Percentiles rank a stretch among this genome's conserved stretches.
Evolutionary conservation across 345 rosid species (phyloP).

Genomic region (Brassica cretica): DNA sequence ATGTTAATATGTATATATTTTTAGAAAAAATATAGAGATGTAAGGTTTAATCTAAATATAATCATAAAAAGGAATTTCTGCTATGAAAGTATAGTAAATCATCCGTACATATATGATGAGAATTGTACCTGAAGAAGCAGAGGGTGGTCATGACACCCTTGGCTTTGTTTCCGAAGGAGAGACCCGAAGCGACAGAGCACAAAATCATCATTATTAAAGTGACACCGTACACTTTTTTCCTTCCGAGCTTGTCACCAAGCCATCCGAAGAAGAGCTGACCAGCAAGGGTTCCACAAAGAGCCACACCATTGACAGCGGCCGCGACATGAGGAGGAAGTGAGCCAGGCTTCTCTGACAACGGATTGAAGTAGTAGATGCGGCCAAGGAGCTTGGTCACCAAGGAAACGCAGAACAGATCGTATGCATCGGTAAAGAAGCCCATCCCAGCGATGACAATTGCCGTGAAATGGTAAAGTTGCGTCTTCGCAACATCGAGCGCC

Average conservation of each 20-base stretch:
- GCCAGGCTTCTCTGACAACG: conserved; percentile 33
- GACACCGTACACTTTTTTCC: conserved; percentile 44
- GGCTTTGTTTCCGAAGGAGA: conserved; percentile 33
- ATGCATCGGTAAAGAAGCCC: conserved; percentile 53
- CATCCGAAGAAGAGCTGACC: conserved; percentile 49
- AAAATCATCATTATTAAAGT: conserved; percentile 46
- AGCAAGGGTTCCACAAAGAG: conserved; percentile 35
- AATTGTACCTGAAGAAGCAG: conserved; percentile 43
- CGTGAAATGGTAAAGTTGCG: conserved; percentile 50
- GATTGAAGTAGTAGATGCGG: conserved; percentile 45
- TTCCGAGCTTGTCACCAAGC: conserved; percentile 49
- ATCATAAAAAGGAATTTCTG: neutral
- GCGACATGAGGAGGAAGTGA: conserved; percentile 41
- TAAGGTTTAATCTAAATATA: neutral
- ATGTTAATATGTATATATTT: conserved; percentile 27
- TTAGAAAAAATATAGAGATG: neutral
- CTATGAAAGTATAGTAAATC: neutral
- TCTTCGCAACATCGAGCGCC: conserved; percentile 49
- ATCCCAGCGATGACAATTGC: conserved; percentile 49
- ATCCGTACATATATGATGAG: neutral
- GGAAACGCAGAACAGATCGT: conserved; percentile 51
- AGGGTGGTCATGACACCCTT: conserved; percentile 43
- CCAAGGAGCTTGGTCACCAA: conserved; percentile 48
- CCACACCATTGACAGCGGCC: conserved; percentile 46
- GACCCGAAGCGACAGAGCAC: conserved; percentile 40